Conservation (phyloP, 257 asterid genomes). For the Capsicum pubescens region DNA sequence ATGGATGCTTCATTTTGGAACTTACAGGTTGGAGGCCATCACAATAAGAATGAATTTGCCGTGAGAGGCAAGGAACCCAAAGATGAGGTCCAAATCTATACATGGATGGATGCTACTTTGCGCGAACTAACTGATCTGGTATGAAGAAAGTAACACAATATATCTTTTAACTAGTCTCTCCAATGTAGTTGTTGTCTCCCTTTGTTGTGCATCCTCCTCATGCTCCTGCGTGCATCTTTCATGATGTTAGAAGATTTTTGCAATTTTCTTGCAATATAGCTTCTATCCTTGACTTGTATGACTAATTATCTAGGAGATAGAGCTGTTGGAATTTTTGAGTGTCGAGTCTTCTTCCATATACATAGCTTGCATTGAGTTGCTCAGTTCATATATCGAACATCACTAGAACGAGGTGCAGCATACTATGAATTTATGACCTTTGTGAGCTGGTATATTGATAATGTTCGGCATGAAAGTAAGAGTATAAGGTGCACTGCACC, state of each 20-base stretch:
- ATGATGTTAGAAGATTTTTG: background rate
- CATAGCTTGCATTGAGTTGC: background rate
- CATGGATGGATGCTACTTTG: conserved; percentile 99
- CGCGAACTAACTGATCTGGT: conserved; percentile 99
- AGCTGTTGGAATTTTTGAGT: background rate
- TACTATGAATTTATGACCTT: background rate
- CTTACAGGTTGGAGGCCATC: conserved; percentile 87
- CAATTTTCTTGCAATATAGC: background rate
- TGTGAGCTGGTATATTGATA: background rate
- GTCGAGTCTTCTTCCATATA: background rate
- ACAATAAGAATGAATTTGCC: conserved; percentile 75
- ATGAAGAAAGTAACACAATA: conserved; percentile 28
- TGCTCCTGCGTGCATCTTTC: background rate
- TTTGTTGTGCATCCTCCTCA: background rate
- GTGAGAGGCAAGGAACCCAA: conserved; percentile 99
- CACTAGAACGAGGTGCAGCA: background rate
- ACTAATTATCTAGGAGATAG: background rate
- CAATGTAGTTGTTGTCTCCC: background rate
- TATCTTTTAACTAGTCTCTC: background rate
- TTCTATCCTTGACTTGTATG: background rate
- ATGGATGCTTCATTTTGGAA: background rate
- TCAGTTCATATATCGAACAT: background rate
- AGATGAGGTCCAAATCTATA: conserved; percentile 97
- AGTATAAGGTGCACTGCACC: background rate
- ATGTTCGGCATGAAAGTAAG: background rate